These are phyloP conservation scores for Ananas comosus DNA, from an alignment of 176 grass and related monocot species.

Conservation along the genomic window DNA sequence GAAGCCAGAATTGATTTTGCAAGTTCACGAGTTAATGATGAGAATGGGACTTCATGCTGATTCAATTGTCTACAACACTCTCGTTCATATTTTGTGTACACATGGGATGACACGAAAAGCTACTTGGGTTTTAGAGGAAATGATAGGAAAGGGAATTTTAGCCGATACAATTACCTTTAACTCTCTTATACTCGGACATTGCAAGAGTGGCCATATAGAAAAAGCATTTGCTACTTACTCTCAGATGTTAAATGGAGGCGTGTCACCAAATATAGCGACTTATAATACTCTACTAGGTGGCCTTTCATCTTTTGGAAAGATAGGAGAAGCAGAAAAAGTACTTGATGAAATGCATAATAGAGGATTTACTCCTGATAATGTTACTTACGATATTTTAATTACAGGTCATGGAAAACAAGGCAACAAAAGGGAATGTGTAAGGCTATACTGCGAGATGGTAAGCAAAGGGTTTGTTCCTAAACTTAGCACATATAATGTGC, in stretches of 20 bases:
- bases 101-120: slow-evolving; percentile 67
- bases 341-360: slow-evolving; percentile 60
- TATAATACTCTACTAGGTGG: slow-evolving; percentile 83
- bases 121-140: slow-evolving; percentile 53
- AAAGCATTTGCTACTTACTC: slow-evolving; percentile 58
- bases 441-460: slow-evolving; percentile 84
- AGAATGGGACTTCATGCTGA: slow-evolving; percentile 43
- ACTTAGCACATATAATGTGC: slow-evolving; percentile 80
- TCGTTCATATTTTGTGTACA: slow-evolving; percentile 57
- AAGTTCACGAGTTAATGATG: slow-evolving; percentile 62
- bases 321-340: slow-evolving; percentile 49
- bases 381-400: slow-evolving; percentile 87
- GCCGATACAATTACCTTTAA: slow-evolving; percentile 71
- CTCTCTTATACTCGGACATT: slow-evolving; percentile 79
- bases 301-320: slow-evolving; percentile 56
- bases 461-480: slow-evolving; percentile 80
- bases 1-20: slow-evolving; percentile 34
- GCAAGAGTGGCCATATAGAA: slow-evolving; percentile 54
- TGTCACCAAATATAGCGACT: slow-evolving; percentile 61
- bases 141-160: slow-evolving; percentile 52
- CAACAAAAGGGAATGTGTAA: slow-evolving; percentile 60
- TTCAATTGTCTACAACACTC: slow-evolving; percentile 56
- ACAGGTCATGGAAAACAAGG: slow-evolving; percentile 64
- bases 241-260: slow-evolving; percentile 50
- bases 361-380: slow-evolving; percentile 38